Conservation (phyloP, 148 eudicot species). For the Amaranthus hypochondriacus region DNA sequence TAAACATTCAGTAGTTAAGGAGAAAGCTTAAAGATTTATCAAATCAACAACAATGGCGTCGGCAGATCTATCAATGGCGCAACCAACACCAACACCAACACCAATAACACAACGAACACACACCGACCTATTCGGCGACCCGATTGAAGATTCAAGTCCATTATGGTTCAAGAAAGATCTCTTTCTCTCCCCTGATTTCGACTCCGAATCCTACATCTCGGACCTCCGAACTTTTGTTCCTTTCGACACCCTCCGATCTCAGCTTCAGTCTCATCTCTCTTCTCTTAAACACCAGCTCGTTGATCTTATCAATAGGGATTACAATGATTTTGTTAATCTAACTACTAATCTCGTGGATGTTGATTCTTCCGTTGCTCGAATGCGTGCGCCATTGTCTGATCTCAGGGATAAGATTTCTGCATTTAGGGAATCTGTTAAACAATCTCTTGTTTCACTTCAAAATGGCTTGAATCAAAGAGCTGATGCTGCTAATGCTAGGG, state of each 20-base stretch:
- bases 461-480: constrained; percentile 56
- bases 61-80: constrained; percentile 35
- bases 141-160: constrained; percentile 55
- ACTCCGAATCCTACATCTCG: constrained; percentile 68
- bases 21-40: background rate
- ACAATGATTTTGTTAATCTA: constrained; percentile 79
- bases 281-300: constrained; percentile 70
- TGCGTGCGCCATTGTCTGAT: constrained; percentile 88
- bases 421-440: constrained; percentile 53
- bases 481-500: constrained; percentile 66
- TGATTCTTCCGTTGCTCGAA: constrained; percentile 66
- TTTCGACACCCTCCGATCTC: constrained; percentile 75
- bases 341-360: constrained; percentile 83
- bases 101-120: constrained; percentile 35
- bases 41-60: constrained; percentile 31
- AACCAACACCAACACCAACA: constrained; percentile 11
- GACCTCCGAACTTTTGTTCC: constrained; percentile 98
- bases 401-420: constrained; percentile 63
- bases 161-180: constrained; percentile 74
- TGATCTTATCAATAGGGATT: constrained; percentile 84
- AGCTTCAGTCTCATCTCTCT: constrained; percentile 65
- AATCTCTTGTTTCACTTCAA: constrained; percentile 44
- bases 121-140: constrained; percentile 71
- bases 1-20: too few species aligned
- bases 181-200: constrained; percentile 61